A percentile compares a stretch with the other conserved stretches of the same genome.
Evolutionary conservation across 495 filamentous ascomycete species (phyloP).

Genomic region (Penicillium desertorum): DNA sequence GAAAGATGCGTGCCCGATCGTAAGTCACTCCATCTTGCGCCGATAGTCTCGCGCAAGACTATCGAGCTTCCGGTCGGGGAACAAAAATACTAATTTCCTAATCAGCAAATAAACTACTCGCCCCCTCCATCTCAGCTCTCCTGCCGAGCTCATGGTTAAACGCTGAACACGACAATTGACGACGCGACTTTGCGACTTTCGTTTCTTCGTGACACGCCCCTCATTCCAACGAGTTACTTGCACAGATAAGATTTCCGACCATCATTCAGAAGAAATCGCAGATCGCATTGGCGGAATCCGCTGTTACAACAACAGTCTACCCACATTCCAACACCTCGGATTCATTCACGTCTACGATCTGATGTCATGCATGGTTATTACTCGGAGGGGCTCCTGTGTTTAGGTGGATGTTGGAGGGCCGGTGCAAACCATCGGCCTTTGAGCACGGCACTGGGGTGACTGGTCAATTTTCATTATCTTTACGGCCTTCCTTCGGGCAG

Average conservation of each 20-base stretch:
- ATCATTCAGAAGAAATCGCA: slow-evolving; percentile 28
- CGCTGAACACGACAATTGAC: slow-evolving; percentile 46
- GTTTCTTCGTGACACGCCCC: slow-evolving; percentile 36
- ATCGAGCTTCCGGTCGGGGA: slow-evolving; percentile 1
- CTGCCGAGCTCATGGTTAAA: slow-evolving; percentile 46
- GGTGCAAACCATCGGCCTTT: slow-evolving; percentile 22
- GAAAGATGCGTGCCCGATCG: slow-evolving; percentile 96
- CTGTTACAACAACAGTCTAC: slow-evolving; percentile 33
- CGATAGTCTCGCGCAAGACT: slow-evolving; percentile 10
- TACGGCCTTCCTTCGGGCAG: slow-evolving; percentile 20
- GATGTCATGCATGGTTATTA: slow-evolving; percentile 25
- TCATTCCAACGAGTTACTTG: slow-evolving; percentile 34
- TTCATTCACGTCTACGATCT: slow-evolving; percentile 27
- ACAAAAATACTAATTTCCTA: slow-evolving; percentile 28
- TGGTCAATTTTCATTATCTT: slow-evolving; percentile 42
- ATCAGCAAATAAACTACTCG: slow-evolving; percentile 72
- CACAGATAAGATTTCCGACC: slow-evolving; percentile 24
- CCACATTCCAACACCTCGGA: slow-evolving; percentile 32
- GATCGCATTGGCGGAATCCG: slow-evolving; percentile 33
- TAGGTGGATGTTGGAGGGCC: slow-evolving; percentile 40
- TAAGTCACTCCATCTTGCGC: slow-evolving; percentile 45
- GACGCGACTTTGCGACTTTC: slow-evolving; percentile 42
- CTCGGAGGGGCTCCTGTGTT: slow-evolving; percentile 42
- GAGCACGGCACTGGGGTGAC: slow-evolving; percentile 35
- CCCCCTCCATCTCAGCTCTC: slow-evolving; percentile 60